Conservation (phyloP, 352 stramenopile species). For the Plasmopara muralis region DNA sequence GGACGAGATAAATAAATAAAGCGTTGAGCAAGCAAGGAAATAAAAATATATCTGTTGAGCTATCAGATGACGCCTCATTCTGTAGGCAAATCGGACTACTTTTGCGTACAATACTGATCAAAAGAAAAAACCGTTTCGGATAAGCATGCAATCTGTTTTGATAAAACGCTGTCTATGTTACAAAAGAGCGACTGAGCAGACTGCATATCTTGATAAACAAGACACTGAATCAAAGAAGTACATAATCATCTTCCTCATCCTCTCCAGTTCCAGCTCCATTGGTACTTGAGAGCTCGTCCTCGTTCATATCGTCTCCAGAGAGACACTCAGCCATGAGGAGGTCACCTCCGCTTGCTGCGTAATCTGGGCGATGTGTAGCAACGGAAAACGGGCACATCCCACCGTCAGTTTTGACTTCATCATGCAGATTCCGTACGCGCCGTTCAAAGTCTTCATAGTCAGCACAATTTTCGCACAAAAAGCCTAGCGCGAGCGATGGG, state of each 20-base stretch:
- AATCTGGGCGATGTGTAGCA: constrained; percentile 50
- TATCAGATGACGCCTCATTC: too few relatives aligned
- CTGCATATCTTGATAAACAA: too few relatives aligned
- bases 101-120: too few relatives aligned
- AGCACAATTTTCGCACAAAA: constrained; percentile 79
- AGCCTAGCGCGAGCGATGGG: constrained; percentile 90
- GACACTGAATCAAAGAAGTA: constrained; percentile 35
- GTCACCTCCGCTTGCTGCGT: constrained; percentile 38
- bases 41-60: too few relatives aligned
- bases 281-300: constrained; percentile 29
- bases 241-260: constrained; percentile 67
- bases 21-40: too few relatives aligned
- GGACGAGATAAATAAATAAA: too few relatives aligned
- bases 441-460: constrained; percentile 70
- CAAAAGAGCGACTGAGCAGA: too few relatives aligned
- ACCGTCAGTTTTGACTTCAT: constrained; percentile 30
- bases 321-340: constrained; percentile 51
- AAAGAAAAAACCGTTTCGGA: too few relatives aligned
- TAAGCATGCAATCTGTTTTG: too few relatives aligned
- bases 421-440: constrained; percentile 39
- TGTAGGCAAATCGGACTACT: too few relatives aligned
- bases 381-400: constrained; percentile 60
- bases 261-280: constrained; percentile 14
- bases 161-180: too few relatives aligned
- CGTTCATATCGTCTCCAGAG: constrained; percentile 55